These are phyloP conservation scores for Pontederia paniculata DNA, from an alignment of 176 grass and related monocot species.

Conservation along the genomic window DNA sequence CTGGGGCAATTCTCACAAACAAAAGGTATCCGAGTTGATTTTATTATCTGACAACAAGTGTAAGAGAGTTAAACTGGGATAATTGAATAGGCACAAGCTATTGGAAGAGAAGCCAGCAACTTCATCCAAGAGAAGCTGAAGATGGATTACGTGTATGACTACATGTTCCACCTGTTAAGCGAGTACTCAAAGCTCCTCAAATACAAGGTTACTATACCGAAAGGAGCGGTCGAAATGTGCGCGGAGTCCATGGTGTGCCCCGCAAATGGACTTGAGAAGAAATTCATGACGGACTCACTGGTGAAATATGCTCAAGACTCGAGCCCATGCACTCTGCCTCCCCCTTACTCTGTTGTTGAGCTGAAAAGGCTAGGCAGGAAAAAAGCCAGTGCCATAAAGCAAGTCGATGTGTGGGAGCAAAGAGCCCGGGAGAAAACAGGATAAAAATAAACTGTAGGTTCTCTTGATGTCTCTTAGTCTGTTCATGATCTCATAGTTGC, in stretches of 20 bases:
- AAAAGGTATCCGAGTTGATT: constrained; percentile 31
- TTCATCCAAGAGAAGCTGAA: constrained; percentile 55
- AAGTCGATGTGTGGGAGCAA: constrained; percentile 58
- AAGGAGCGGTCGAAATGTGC: constrained; percentile 47
- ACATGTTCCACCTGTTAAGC: constrained; percentile 77
- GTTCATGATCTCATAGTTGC: constrained; percentile 3
- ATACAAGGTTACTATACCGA: constrained; percentile 61
- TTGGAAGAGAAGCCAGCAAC: constrained; percentile 61
- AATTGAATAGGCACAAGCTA: constrained; percentile 42
- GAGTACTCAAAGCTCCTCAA: constrained; percentile 72
- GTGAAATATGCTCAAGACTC: constrained; percentile 28
- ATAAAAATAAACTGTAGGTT: constrained; percentile 1
- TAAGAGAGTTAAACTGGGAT: not conserved
- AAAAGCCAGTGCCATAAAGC: constrained; percentile 54
- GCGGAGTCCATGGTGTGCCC: constrained; percentile 65
- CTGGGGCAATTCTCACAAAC: constrained; percentile 81
- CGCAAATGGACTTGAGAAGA: constrained; percentile 33
- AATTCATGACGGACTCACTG: constrained; percentile 66
- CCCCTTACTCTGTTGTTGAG: constrained; percentile 39
- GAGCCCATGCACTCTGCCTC: constrained; percentile 47
- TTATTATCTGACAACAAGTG: not conserved
- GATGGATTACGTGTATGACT: constrained; percentile 74
- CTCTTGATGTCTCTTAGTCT: not conserved
- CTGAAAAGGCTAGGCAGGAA: constrained; percentile 27
- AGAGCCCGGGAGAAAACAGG: constrained; percentile 11